phyloP scores from a whole-genome alignment of 2,329 filamentous ascomycete species.

The Myriosclerotinia duriaeana region DNA sequence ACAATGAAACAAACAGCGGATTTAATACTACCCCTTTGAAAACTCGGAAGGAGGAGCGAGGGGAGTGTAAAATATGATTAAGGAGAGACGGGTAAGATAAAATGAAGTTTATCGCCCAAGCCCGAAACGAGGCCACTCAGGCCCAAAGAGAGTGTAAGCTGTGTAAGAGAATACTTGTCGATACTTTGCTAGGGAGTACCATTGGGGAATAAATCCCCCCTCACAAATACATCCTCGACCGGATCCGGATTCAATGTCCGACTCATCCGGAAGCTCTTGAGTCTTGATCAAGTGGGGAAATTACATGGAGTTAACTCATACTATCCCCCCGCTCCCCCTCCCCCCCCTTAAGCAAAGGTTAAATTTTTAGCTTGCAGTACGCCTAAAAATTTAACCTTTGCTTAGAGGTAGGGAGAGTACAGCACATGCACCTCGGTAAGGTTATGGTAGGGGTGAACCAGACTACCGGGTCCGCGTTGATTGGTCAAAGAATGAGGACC shows the following conservation, averaged over 20 bases:
- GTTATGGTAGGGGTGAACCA: neutral
- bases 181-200: neutral
- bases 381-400: too few relatives aligned
- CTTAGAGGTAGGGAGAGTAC: too few relatives aligned
- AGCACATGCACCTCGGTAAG: neutral
- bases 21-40: neutral
- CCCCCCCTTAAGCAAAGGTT: too few relatives aligned
- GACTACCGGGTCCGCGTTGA: neutral
- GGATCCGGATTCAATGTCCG: neutral
- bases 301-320: too few relatives aligned
- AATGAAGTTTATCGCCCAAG: neutral
- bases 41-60: neutral
- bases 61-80: neutral
- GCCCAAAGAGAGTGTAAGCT: neutral
- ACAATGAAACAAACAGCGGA: neutral
- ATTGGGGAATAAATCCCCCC: neutral
- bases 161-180: neutral
- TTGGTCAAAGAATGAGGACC: neutral
- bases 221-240: neutral
- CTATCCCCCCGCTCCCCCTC: too few relatives aligned
- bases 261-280: neutral
- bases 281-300: neutral
- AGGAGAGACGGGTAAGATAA: neutral
- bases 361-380: too few relatives aligned
- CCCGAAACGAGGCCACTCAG: too few relatives aligned